These are phyloP conservation scores for Fistulina hepatica DNA, from an alignment of 1,284 basidiomycete genomes.

Conservation along the genomic window DNA sequence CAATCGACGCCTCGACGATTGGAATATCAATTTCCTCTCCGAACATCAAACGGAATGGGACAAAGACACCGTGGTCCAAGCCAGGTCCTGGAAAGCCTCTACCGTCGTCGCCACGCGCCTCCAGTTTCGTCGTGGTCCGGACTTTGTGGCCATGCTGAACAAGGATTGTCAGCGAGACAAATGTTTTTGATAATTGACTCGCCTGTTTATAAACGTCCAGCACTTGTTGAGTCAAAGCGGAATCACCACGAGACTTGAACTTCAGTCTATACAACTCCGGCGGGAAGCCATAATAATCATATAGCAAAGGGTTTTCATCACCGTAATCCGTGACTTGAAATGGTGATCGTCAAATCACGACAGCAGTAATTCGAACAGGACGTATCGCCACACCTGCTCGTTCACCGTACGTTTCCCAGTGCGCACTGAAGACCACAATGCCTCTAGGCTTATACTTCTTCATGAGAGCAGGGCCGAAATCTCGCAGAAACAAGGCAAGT, in stretches of 20 bases:
- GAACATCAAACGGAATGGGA: constrained; percentile 72
- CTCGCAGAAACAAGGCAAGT: constrained; percentile 49
- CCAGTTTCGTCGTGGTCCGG: constrained; percentile 36
- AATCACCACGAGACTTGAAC: constrained; percentile 52
- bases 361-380: no score
- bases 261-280: constrained; percentile 48
- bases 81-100: constrained; percentile 53
- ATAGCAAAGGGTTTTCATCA: constrained; percentile 58
- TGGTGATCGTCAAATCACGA: no score
- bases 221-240: constrained; percentile 41
- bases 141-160: constrained; percentile 45
- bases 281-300: constrained; percentile 65
- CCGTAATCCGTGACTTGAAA: constrained; percentile 61
- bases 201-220: constrained; percentile 52
- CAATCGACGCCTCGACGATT: constrained; percentile 62
- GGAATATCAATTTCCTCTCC: constrained; percentile 49
- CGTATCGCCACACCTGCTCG: constrained; percentile 10
- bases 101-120: constrained; percentile 57
- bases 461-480: constrained; percentile 57
- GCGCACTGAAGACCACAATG: constrained; percentile 71
- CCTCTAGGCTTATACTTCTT: constrained; percentile 64
- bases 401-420: constrained; percentile 43
- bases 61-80: constrained; percentile 63
- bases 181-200: constrained; percentile 6
- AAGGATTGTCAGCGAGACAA: not conserved